Base-by-base conservation (phyloP, 2,329 filamentous ascomycete genomes). In the Nemania sp. region DNA sequence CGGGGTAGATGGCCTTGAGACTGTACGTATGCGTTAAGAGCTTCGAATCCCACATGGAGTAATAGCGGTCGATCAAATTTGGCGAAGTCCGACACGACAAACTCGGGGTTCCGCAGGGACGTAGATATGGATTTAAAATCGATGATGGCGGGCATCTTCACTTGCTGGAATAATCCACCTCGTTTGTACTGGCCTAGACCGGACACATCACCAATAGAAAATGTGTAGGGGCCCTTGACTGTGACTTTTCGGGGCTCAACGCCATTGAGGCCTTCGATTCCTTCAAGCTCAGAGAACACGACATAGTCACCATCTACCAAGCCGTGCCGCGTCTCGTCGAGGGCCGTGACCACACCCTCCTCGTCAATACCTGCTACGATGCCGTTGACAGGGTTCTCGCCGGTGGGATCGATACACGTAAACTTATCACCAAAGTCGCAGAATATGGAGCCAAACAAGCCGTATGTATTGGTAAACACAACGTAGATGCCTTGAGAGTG, bases 391-490 rank as follows among this genome's bases (percentile, higher is more conserved):
- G 91, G 90, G 64, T 91, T 91, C 79, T 99, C 95, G 69, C 95
- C 95, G 13, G 90, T 98, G 3, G 92, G 80, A 72, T 99, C 95
- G 66, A 92, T 88, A 56, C 95, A 87, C 5, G 91, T 92, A 76
- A 99, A 99, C 71, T 95, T 91, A 72, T 94, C 87, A 68, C 95
- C 95, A 73, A 99, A 99, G 73, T 99, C 95, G 71, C 93, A 97
- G 80, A 99, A 99, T 68, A 99, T 90, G 67, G 89, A 91, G 52
- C 95, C 95, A 73, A 99, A 99, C 34, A 99, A 84, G 66, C 95
- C 95, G 71, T 91, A 97, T 0, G 91, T 96, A 72, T 97, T 93
- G 6, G 91, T 87, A 57, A 92, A 86, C 51, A 97, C 88, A 40
- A 99, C 79, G 74, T 91, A 97, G 68, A 99, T 97, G 65, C 91